A percentile compares a stretch with the other conserved stretches of the same genome.
phyloP scores from a whole-genome alignment of 164 flowering plant species.

The Echeveria elegans region DNA sequence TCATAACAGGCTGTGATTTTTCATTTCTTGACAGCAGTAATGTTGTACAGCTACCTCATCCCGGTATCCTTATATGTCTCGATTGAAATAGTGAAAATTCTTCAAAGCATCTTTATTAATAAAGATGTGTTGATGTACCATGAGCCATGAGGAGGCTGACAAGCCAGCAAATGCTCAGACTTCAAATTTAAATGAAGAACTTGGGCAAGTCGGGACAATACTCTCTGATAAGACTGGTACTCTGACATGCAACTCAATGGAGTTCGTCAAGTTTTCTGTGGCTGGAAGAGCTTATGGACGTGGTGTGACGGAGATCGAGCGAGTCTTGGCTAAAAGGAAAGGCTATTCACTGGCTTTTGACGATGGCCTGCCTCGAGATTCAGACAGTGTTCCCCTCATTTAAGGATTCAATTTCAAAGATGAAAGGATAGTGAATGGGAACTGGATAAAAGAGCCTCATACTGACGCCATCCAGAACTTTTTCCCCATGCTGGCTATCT shows the following conservation, averaged over 20 bases:
- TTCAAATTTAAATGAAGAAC: constrained; percentile 93
- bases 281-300: constrained; percentile 91
- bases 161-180: constrained; percentile 89
- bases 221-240: constrained; percentile 98
- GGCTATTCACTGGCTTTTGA: constrained; percentile 40
- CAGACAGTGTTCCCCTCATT: constrained; percentile 20
- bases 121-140: constrained; percentile 80
- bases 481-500: constrained; percentile 61
- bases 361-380: constrained; percentile 18
- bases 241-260: constrained; percentile 94
- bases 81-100: constrained; percentile 82
- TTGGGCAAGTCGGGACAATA: constrained; percentile 89
- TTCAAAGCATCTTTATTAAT: constrained; percentile 85
- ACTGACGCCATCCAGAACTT: constrained; percentile 59
- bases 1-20: constrained; percentile 49
- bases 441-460: constrained; percentile 63
- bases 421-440: constrained; percentile 64
- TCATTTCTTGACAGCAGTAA: constrained; percentile 65
- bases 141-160: constrained; percentile 75
- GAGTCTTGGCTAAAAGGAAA: constrained; percentile 51
- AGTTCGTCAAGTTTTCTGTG: constrained; percentile 80
- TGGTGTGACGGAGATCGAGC: constrained; percentile 84
- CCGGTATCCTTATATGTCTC: constrained; percentile 94
- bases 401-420: constrained; percentile 89
- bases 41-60: constrained; percentile 69